Percentiles rank a stretch among this genome's conserved stretches.
These are phyloP conservation scores for Nemania sp. DNA, from an alignment of 2,329 filamentous ascomycete species.

Conservation along the genomic window DNA sequence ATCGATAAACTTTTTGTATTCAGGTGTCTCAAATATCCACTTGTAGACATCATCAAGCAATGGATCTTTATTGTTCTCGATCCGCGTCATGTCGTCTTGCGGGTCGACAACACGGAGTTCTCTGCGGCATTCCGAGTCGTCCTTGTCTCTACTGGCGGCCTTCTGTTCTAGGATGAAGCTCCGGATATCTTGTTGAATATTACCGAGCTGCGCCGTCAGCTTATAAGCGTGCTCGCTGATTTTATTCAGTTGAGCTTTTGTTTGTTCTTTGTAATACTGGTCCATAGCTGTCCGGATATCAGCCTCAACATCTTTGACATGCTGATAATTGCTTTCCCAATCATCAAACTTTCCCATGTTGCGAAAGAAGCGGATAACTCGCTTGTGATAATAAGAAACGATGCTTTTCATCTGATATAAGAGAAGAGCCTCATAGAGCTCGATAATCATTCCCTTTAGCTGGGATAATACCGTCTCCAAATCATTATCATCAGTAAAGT, in stretches of 20 bases:
- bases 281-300: neutral
- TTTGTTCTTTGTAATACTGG: conserved; percentile 2
- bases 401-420: conserved; percentile 47
- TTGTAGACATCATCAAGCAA: conserved; percentile 7
- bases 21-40: conserved; percentile 3
- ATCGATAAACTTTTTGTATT: neutral
- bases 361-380: conserved; percentile 34
- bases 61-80: conserved; percentile 8
- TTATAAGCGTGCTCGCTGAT: neutral
- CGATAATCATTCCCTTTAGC: conserved; percentile 35
- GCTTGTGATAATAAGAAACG: conserved; percentile 41
- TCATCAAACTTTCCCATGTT: conserved; percentile 40
- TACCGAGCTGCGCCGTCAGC: neutral
- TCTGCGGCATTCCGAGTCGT: neutral
- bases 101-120: conserved; percentile 7
- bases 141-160: neutral
- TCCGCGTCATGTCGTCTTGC: conserved; percentile 4
- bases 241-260: neutral
- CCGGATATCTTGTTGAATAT: neutral
- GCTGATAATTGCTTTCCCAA: conserved; percentile 39
- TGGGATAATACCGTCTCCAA: conserved; percentile 22
- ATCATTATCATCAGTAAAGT: neutral
- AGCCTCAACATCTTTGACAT: conserved; percentile 38
- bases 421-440: conserved; percentile 46
- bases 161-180: conserved; percentile 1